These are phyloP conservation scores for Apiospora sp. DNA, from an alignment of 2,329 filamentous ascomycete species.

Conservation along the genomic window DNA sequence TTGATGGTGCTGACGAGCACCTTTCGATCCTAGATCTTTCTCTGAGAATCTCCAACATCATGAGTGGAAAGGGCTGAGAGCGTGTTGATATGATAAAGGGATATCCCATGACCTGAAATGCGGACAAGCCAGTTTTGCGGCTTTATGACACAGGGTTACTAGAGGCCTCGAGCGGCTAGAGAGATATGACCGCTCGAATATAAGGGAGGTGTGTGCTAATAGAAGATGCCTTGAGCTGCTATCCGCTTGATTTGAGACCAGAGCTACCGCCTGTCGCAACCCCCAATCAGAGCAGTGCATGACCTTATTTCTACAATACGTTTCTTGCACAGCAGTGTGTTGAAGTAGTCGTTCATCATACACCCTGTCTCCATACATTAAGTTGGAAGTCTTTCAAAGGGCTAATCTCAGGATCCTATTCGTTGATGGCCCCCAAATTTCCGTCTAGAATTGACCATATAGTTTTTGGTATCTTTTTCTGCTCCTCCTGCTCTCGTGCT, in stretches of 20 bases:
- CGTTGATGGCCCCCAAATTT: slow-evolving; percentile 59
- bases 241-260: neutral
- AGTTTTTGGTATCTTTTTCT: slow-evolving; percentile 36
- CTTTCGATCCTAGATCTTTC: slow-evolving; percentile 86
- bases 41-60: slow-evolving; percentile 79
- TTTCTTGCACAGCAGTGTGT: neutral
- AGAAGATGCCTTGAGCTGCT: neutral
- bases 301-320: neutral
- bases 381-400: neutral
- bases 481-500: slow-evolving; percentile 33
- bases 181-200: neutral
- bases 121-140: neutral
- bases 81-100: slow-evolving; percentile 20
- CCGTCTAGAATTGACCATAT: slow-evolving; percentile 62
- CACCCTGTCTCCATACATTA: neutral
- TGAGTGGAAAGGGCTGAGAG: slow-evolving; percentile 55
- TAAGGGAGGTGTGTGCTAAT: neutral
- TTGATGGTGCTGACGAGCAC: slow-evolving; percentile 96
- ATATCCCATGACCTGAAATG: slow-evolving; percentile 38
- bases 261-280: neutral
- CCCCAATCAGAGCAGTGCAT: neutral
- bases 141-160: neutral
- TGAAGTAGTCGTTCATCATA: neutral
- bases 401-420: slow-evolving; percentile 26
- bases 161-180: neutral